These are phyloP conservation scores for Sonneratia caseolaris DNA, from an alignment of 345 rosid genomes.

Conservation along the genomic window DNA sequence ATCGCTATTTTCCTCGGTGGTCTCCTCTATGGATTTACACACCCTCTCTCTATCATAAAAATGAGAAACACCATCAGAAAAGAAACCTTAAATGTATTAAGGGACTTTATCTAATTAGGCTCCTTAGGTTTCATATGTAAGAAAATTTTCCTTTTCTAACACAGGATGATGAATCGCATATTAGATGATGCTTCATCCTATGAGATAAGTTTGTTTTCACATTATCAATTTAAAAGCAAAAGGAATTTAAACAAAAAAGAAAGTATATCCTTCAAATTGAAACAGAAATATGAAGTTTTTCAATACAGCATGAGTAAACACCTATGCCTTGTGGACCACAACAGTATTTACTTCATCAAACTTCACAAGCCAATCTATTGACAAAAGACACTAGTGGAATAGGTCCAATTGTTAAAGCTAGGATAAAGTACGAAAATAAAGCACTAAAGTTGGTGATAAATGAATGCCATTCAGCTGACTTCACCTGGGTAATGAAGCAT, in stretches of 20 bases:
- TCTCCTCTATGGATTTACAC: conserved; percentile 6
- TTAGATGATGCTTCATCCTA: too few relatives aligned
- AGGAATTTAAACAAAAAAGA: background rate
- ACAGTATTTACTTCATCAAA: background rate
- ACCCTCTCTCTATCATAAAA: conserved; percentile 4
- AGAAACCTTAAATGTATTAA: background rate
- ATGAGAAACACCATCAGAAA: background rate
- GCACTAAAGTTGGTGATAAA: background rate
- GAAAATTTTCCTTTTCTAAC: background rate
- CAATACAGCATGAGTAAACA: background rate
- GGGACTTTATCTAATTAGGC: background rate
- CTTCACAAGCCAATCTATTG: background rate
- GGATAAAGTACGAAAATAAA: background rate
- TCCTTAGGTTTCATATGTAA: background rate
- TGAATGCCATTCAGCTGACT: background rate
- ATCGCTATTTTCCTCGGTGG: conserved; percentile 2
- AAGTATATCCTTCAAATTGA: background rate
- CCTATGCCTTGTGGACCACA: background rate
- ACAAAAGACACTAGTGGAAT: background rate
- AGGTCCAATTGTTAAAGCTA: background rate
- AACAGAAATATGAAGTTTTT: background rate
- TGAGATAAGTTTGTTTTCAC: too few relatives aligned
- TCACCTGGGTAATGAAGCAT: conserved; percentile 12
- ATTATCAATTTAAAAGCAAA: too few relatives aligned
- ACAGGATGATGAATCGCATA: too few relatives aligned